A percentile compares a stretch with the other conserved stretches of the same genome.
phyloP scores from a whole-genome alignment of 2,329 filamentous ascomycete genomes.

The Penicillium digitatum region DNA sequence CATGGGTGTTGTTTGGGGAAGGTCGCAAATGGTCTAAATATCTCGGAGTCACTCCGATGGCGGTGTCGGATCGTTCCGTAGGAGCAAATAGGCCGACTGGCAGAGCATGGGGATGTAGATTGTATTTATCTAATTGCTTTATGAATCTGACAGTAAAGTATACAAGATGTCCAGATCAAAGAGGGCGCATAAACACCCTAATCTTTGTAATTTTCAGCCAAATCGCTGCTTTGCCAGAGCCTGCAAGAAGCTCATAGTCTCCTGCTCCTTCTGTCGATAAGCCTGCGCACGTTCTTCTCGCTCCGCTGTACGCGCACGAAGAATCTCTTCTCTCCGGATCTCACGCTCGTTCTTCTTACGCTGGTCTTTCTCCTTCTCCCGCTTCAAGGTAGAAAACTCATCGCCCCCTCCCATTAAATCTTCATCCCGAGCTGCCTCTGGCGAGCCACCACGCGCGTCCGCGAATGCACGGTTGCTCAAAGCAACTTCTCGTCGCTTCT shows the following conservation, averaged over 20 bases:
- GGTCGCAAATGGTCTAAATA: neutral
- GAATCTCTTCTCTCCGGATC: conserved; percentile 73
- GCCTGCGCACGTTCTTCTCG: conserved; percentile 69
- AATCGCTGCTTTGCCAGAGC: conserved; percentile 75
- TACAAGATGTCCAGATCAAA: neutral
- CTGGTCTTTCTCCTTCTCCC: conserved; percentile 61
- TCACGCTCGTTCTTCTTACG: conserved; percentile 79
- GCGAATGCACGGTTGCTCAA: conserved; percentile 70
- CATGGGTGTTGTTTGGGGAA: neutral
- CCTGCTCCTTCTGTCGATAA: conserved; percentile 72
- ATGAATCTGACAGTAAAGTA: neutral
- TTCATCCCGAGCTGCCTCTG: conserved; percentile 64
- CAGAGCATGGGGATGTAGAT: neutral
- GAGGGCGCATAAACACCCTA: too few species aligned
- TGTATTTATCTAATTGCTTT: neutral
- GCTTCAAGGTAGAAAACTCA: conserved; percentile 60
- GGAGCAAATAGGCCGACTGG: neutral
- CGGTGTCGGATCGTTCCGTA: conserved; percentile 4
- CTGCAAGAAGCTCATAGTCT: conserved; percentile 76
- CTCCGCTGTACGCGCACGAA: conserved; percentile 71
- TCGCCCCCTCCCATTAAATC: conserved; percentile 70
- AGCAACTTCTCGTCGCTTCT: conserved; percentile 73
- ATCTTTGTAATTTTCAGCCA: conserved; percentile 46
- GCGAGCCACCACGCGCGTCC: conserved; percentile 54
- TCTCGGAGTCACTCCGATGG: neutral